phyloP scores from a whole-genome alignment of 2,329 filamentous ascomycete genomes.

The Alternaria angustiovoidea region DNA sequence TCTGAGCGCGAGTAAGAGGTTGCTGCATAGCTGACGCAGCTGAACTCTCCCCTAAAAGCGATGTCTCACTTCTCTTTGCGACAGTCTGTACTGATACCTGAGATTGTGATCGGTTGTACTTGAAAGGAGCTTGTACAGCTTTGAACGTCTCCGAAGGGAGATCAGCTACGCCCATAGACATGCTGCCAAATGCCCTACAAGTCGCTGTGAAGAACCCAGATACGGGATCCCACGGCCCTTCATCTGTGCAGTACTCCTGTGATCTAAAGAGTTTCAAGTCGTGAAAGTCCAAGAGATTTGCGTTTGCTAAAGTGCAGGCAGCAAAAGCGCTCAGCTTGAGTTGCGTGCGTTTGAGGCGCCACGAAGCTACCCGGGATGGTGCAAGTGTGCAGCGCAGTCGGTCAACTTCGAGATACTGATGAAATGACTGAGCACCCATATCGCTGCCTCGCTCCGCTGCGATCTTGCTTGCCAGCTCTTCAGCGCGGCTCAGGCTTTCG shows the following conservation, averaged over 20 bases:
- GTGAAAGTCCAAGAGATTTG: conserved; percentile 20
- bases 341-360: conserved; percentile 34
- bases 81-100: conserved; percentile 6
- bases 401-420: conserved; percentile 35
- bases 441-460: conserved; percentile 33
- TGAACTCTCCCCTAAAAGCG: background rate
- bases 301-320: conserved; percentile 31
- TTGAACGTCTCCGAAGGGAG: conserved; percentile 62
- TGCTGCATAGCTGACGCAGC: background rate
- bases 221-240: conserved; percentile 29
- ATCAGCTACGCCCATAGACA: conserved; percentile 80
- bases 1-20: conserved; percentile 1
- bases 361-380: conserved; percentile 32
- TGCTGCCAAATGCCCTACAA: conserved; percentile 61
- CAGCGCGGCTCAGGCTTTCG: conserved; percentile 31
- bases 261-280: conserved; percentile 30
- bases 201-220: conserved; percentile 57
- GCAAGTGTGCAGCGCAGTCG: conserved; percentile 31
- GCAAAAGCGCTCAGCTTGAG: conserved; percentile 35
- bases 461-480: conserved; percentile 37
- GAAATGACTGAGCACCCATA: conserved; percentile 37
- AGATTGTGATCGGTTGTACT: conserved; percentile 15
- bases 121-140: conserved; percentile 30
- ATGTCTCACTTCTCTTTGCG: conserved; percentile 5
- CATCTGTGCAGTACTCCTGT: conserved; percentile 22